Conservation (phyloP, 345 rosid genomes). For the Noccaea caerulescens region DNA sequence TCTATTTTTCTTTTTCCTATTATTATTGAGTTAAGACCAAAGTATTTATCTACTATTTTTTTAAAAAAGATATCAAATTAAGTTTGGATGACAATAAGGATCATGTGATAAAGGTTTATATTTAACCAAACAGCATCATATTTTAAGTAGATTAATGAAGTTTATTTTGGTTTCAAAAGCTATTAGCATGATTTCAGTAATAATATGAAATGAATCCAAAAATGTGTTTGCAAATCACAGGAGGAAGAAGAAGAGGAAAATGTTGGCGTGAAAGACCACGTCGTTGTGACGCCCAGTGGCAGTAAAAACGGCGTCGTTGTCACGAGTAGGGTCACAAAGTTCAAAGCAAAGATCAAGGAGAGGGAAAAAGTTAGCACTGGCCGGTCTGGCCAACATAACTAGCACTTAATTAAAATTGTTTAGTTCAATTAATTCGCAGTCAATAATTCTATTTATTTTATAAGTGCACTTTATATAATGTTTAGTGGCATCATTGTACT, state of each 20-base stretch:
- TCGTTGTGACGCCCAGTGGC: neutral
- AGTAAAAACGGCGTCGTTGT: neutral
- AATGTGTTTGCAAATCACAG: slow-evolving; percentile 23
- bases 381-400: slow-evolving; percentile 12
- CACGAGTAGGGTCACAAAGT: slow-evolving; percentile 7
- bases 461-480: neutral
- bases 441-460: neutral
- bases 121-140: neutral
- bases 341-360: neutral
- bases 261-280: neutral
- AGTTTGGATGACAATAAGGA: slow-evolving; percentile 1
- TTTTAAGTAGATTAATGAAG: neutral
- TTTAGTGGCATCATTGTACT: neutral
- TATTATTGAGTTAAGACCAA: neutral
- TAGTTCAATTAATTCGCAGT: slow-evolving; percentile 9
- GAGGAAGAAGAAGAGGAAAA: slow-evolving; percentile 18
- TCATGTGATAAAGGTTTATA: neutral
- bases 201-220: neutral
- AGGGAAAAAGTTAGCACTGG: slow-evolving; percentile 3
- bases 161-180: neutral
- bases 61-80: neutral
- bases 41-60: neutral
- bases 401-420: neutral
- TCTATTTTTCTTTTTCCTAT: neutral
- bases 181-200: neutral